These are phyloP conservation scores for Syzygium aromaticum DNA, from an alignment of 345 rosid species.

Conservation along the genomic window DNA sequence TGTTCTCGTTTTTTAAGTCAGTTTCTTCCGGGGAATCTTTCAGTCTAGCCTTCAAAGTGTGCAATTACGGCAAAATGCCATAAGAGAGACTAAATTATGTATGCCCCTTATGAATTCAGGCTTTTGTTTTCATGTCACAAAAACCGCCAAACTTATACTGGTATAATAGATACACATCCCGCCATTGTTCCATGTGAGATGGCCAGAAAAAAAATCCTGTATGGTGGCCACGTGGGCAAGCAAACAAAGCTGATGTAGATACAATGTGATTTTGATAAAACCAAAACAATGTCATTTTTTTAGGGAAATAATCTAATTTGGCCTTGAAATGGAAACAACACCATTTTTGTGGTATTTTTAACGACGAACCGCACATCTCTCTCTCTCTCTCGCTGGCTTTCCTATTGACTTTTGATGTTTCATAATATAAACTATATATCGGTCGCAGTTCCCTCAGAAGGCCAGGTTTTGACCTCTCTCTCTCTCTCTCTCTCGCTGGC, in stretches of 20 bases:
- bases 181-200: too few species aligned
- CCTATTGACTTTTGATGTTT: conserved; percentile 5
- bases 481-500: neutral
- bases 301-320: neutral
- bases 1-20: neutral
- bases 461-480: too few species aligned
- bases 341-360: neutral
- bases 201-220: too few species aligned
- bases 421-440: conserved; percentile 13
- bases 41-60: neutral
- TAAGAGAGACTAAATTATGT: neutral
- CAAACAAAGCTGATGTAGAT: too few species aligned
- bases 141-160: too few species aligned
- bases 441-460: too few species aligned
- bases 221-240: too few species aligned
- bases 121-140: too few species aligned
- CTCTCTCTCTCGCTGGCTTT: neutral
- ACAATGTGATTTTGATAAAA: neutral
- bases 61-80: neutral
- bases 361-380: neutral
- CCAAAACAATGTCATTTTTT: neutral
- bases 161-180: too few species aligned
- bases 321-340: neutral
- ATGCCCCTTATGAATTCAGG: too few species aligned
- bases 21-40: neutral